Evolutionary conservation across 805 yeast species (phyloP).

Genomic region (Kuraishia floccosa): DNA sequence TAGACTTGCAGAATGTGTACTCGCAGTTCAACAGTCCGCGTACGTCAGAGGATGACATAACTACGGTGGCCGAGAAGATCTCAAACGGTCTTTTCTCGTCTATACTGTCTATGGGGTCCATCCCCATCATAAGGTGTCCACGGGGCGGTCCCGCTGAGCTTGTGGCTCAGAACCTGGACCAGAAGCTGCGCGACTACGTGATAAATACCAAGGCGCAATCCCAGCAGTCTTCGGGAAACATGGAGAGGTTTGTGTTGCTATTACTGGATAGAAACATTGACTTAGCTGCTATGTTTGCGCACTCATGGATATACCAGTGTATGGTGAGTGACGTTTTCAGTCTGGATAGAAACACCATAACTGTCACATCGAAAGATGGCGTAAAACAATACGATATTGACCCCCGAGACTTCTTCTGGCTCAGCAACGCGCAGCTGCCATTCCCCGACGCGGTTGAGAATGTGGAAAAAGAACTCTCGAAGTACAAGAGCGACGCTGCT

Average conservation of each 20-base stretch:
- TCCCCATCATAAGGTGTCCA: conserved; percentile 88
- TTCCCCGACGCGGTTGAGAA: conserved; percentile 99
- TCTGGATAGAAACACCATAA: conserved; percentile 73
- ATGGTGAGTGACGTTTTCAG: conserved; percentile 88
- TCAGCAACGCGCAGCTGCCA: conserved; percentile 70
- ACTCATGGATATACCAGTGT: conserved; percentile 97
- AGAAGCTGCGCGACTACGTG: conserved; percentile 75
- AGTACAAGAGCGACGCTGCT: conserved; percentile 79
- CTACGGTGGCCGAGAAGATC: conserved; percentile 51
- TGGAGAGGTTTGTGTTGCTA: conserved; percentile 66
- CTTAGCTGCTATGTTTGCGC: conserved; percentile 87
- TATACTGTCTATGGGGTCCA: conserved; percentile 62
- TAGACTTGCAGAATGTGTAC: conserved; percentile 60
- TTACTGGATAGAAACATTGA: conserved; percentile 84
- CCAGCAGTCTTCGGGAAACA: conserved; percentile 7
- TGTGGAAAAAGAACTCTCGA: conserved; percentile 73
- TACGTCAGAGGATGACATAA: conserved; percentile 68
- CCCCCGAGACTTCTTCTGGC: conserved; percentile 92
- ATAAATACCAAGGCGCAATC: conserved; percentile 43
- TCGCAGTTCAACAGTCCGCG: conserved; percentile 57
- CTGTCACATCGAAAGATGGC: conserved; percentile 29
- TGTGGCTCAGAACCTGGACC: conserved; percentile 80
- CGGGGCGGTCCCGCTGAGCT: conserved; percentile 93
- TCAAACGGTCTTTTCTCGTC: conserved; percentile 76
- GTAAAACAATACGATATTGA: conserved; percentile 74